Evolutionary conservation across 495 filamentous ascomycete species (phyloP).

Genomic region (Halenospora varia): DNA sequence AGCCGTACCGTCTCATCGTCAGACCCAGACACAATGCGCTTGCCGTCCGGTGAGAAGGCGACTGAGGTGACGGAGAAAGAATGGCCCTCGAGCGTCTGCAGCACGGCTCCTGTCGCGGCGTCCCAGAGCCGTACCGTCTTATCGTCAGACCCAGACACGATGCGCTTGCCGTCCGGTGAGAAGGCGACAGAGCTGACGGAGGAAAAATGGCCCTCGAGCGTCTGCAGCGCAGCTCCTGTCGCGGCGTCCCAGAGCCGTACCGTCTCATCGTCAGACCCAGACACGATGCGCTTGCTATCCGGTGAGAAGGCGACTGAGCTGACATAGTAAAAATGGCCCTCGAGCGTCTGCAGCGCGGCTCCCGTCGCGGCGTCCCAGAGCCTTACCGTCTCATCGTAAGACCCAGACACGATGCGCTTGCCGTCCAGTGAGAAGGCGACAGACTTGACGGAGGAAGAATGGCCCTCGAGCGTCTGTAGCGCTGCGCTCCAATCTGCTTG

Average conservation of each 20-base stretch:
- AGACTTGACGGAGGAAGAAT: neutral
- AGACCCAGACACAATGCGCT: too few species aligned
- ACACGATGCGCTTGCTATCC: neutral
- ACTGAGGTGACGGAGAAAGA: too few species aligned
- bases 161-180: too few species aligned
- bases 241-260: constrained; percentile 11
- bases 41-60: too few species aligned
- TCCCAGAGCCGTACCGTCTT: too few species aligned
- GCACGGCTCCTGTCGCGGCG: too few species aligned
- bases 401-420: neutral
- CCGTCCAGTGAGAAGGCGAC: constrained; percentile 24
- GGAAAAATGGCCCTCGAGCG: constrained; percentile 10
- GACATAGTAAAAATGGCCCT: neutral
- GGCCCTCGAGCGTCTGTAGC: neutral
- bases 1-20: too few species aligned
- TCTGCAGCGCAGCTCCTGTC: constrained; percentile 10
- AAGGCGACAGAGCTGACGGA: constrained; percentile 6
- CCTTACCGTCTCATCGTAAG: constrained; percentile 12
- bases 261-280: neutral
- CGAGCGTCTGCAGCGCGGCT: constrained; percentile 4
- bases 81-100: too few species aligned
- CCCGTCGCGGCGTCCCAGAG: constrained; percentile 33
- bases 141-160: too few species aligned
- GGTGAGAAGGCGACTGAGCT: constrained; percentile 1
- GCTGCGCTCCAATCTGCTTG: neutral